Percentiles rank a stretch among this genome's conserved stretches.
Evolutionary conservation across 257 asterid genomes (phyloP).

Genomic region (Petunia secreta): DNA sequence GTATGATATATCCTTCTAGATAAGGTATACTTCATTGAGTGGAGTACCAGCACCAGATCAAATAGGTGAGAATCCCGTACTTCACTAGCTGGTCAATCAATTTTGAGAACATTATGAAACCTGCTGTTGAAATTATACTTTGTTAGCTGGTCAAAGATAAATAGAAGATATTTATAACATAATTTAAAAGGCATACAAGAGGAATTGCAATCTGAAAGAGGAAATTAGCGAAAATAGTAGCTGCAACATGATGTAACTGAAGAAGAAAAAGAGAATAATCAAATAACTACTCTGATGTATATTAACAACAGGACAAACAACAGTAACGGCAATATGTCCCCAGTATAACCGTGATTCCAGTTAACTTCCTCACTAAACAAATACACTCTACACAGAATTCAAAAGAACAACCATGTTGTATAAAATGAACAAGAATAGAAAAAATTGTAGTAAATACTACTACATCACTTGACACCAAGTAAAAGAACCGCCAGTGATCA

Average conservation of each 20-base stretch:
- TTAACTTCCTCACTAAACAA: background rate
- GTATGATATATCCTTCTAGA: background rate
- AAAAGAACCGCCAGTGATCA: background rate
- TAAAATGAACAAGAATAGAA: background rate
- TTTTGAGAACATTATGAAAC: background rate
- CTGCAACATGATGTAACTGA: slow-evolving; percentile 21
- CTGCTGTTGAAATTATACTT: slow-evolving; percentile 15
- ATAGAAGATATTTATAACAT: background rate
- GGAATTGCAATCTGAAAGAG: slow-evolving; percentile 1
- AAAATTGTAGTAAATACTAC: background rate
- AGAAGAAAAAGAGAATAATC: background rate
- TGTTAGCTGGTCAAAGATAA: background rate
- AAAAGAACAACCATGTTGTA: background rate
- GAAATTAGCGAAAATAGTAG: slow-evolving; percentile 16
- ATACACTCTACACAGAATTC: slow-evolving; percentile 18
- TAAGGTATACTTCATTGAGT: slow-evolving; percentile 14
- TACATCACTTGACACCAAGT: background rate
- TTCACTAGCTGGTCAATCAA: slow-evolving; percentile 9
- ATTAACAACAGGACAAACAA: slow-evolving; percentile 4
- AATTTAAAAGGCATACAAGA: slow-evolving; percentile 8
- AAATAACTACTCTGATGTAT: background rate
- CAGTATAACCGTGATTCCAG: background rate
- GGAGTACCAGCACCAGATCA: slow-evolving; percentile 22
- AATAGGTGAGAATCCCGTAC: slow-evolving; percentile 9
- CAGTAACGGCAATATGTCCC: slow-evolving; percentile 1